Evolutionary conservation across 768 basidiomycete genomes (phyloP).

Genomic region (Terana coerulea): DNA sequence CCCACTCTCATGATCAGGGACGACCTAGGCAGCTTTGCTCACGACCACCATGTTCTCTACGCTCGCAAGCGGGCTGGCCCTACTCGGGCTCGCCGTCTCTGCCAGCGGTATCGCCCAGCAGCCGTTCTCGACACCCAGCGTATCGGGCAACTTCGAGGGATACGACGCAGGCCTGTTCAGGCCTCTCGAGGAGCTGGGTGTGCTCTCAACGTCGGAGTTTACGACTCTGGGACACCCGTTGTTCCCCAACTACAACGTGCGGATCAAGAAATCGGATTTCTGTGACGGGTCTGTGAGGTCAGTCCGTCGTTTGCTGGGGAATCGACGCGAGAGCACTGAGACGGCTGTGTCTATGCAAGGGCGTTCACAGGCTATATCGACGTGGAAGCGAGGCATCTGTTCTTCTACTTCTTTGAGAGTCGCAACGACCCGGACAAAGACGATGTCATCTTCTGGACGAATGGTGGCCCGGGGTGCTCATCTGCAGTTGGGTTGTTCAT

Average conservation of each 20-base stretch:
- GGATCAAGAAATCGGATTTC: constrained; percentile 55
- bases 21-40: no score
- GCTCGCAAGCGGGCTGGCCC: not conserved
- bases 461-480: constrained; percentile 32
- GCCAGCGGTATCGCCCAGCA: constrained; percentile 5
- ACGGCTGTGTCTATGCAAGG: constrained; percentile 41
- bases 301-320: constrained; percentile 20
- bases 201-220: constrained; percentile 20
- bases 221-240: constrained; percentile 33
- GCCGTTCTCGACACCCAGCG: constrained; percentile 1
- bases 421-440: constrained; percentile 31
- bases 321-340: constrained; percentile 34
- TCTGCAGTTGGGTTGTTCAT: constrained; percentile 37
- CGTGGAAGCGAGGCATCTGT: constrained; percentile 47
- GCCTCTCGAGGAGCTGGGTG: constrained; percentile 26
- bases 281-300: constrained; percentile 59
- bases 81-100: constrained; percentile 1
- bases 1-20: no score
- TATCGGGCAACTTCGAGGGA: constrained; percentile 30
- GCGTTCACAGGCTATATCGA: constrained; percentile 74
- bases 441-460: constrained; percentile 33
- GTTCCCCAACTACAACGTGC: constrained; percentile 49
- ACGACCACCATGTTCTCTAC: constrained; percentile 2
- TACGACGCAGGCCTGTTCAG: constrained; percentile 28
- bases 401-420: constrained; percentile 50